Evolutionary conservation across 306 rosid species (phyloP), one percentile per base, ranked within the genome.

Genomic region (Acacia confusa): DNA sequence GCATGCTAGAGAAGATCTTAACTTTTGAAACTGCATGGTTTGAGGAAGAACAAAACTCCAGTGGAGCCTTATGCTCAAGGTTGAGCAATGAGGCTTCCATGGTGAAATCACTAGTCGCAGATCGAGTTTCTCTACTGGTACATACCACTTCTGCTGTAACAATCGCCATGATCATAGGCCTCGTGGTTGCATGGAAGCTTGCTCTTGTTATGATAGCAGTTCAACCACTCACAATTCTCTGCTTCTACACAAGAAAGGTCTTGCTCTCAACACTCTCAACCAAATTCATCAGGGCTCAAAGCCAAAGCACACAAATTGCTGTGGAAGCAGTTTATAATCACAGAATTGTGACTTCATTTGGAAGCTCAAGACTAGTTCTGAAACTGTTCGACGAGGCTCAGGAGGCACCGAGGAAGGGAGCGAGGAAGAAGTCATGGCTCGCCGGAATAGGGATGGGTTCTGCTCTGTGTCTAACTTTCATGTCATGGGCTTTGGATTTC

Each of bases 361-460:
- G 94, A 40, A 90, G 98, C 78, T 57, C 86, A 0, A 77, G 84
- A 60, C 88, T 88, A 75, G 94, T 95, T 34, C 82, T 95, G 11
- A 63, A 80, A 50, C 75, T 95, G 8, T 95, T 95, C 4, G 98
- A 93, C 28, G 83, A 92, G 65, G 97, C 97, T 7, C 99, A 95
- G 72, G 99, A 93, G 79, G 92, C 67, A 4, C 97, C 98, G 0
- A 86, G 98, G 79, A 93, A 87, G 78, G 99, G 92, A 57, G 99
- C 90, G 0, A 82, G 89, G 79, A 95, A 93, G 89, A 95, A 92
- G 79, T 44, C 99, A 8, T 93, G 99, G 98, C 81, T 89, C 24
- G 99, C 98, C 0, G 99, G 99, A 45, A 82, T 93, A 43, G 99
- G 99, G 17, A 93, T 95, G 93, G 99, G 98, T 6, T 93, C 98